Percentiles rank a stretch among this genome's conserved stretches.
Evolutionary conservation across 495 filamentous ascomycete species (phyloP).

Genomic region (Lophiotrema nucula): DNA sequence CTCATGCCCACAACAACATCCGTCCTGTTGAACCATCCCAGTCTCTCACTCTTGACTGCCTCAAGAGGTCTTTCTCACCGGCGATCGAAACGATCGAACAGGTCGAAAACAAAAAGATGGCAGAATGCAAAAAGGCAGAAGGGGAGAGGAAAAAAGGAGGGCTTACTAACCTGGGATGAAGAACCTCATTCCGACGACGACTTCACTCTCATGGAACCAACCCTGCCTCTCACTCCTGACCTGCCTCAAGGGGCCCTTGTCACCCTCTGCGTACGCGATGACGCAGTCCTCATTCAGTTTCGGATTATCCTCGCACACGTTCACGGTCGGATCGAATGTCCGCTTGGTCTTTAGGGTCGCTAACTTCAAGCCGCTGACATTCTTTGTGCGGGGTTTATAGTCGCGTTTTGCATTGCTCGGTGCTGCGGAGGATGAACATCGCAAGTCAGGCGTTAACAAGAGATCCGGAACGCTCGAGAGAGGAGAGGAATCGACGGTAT

Average conservation of each 20-base stretch:
- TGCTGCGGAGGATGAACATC: background rate
- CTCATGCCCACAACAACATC: too few relatives aligned
- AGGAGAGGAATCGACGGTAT: background rate
- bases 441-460: background rate
- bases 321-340: background rate
- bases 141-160: too few relatives aligned
- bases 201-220: slow-evolving; percentile 39
- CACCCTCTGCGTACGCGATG: slow-evolving; percentile 38
- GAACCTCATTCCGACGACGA: slow-evolving; percentile 48
- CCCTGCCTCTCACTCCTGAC: slow-evolving; percentile 39
- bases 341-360: too few relatives aligned
- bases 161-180: slow-evolving; percentile 34
- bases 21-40: too few relatives aligned
- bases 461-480: background rate
- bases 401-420: background rate
- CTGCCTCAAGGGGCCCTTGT: slow-evolving; percentile 35
- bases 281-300: slow-evolving; percentile 39
- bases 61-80: too few relatives aligned
- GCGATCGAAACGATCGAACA: too few relatives aligned
- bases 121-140: too few relatives aligned
- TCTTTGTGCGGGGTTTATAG: background rate
- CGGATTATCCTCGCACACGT: slow-evolving; percentile 24
- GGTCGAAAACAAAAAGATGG: too few relatives aligned
- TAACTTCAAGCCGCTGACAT: background rate
- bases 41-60: too few relatives aligned